A percentile compares a stretch with the other conserved stretches of the same genome.
These are phyloP conservation scores for Fusarium dimerum DNA, from an alignment of 2,329 filamentous ascomycete genomes.

Conservation along the genomic window DNA sequence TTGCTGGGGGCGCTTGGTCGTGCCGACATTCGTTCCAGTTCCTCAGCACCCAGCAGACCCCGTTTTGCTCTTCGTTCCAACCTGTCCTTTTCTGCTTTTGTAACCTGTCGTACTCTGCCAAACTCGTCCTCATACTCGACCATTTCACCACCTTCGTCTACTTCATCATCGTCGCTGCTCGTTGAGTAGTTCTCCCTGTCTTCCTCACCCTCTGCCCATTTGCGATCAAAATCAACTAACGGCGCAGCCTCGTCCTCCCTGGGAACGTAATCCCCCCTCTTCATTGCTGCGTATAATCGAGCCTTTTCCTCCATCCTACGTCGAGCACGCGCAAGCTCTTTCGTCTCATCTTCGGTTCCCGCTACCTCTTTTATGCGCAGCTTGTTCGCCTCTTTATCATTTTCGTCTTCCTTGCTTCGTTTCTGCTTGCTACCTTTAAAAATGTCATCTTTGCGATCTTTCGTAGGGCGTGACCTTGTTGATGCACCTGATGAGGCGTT, in stretches of 20 bases:
- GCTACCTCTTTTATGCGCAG: slow-evolving; percentile 53
- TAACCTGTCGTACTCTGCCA: slow-evolving; percentile 76
- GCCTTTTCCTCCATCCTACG: slow-evolving; percentile 90
- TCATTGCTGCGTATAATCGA: slow-evolving; percentile 84
- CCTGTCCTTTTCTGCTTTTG: slow-evolving; percentile 65
- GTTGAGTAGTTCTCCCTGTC: slow-evolving; percentile 63
- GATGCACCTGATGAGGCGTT: slow-evolving; percentile 45
- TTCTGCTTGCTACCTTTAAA: slow-evolving; percentile 34
- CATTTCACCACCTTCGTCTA: slow-evolving; percentile 56
- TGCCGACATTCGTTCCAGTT: slow-evolving; percentile 69
- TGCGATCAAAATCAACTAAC: slow-evolving; percentile 91
- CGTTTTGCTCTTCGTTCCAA: slow-evolving; percentile 57
- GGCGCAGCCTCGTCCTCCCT: slow-evolving; percentile 64
- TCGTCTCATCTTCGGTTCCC: slow-evolving; percentile 63
- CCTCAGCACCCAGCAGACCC: slow-evolving; percentile 55
- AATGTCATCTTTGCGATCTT: slow-evolving; percentile 50
- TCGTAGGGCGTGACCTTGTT: slow-evolving; percentile 48
- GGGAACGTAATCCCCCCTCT: slow-evolving; percentile 79
- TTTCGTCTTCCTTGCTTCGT: slow-evolving; percentile 25
- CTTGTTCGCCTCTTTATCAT: slow-evolving; percentile 51
- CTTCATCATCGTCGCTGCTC: slow-evolving; percentile 40
- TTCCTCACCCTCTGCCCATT: slow-evolving; percentile 76
- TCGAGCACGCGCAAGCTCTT: slow-evolving; percentile 69
- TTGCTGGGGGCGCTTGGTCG: slow-evolving; percentile 65
- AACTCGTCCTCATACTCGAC: slow-evolving; percentile 92